Evolutionary conservation across 176 grass and related monocot species (phyloP).

Genomic region (Carex kokanica): DNA sequence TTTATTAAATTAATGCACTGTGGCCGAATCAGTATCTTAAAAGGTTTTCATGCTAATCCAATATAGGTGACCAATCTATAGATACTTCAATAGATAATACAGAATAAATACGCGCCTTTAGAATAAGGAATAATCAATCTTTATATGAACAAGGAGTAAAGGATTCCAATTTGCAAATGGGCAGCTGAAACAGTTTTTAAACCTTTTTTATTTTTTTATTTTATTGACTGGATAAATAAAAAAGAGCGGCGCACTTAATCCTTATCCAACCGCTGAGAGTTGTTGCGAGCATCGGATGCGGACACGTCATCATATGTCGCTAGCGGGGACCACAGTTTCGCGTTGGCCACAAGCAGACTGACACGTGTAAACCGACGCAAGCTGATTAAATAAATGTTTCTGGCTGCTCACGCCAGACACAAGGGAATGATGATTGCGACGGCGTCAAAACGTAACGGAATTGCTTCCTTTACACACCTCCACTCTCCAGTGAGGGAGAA

Average conservation of each 20-base stretch:
- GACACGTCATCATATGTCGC: conserved; percentile 26
- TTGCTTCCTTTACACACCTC: neutral
- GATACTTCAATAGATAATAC: neutral
- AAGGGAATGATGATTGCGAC: conserved; percentile 20
- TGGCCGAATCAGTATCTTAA: too few relatives aligned
- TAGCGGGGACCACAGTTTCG: conserved; percentile 2
- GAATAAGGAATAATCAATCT: neutral
- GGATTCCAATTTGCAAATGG: neutral
- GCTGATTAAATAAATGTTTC: neutral
- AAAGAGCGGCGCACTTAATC: conserved; percentile 22
- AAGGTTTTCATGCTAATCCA: neutral
- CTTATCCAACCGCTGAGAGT: conserved; percentile 13
- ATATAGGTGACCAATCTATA: neutral
- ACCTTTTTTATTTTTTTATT: neutral
- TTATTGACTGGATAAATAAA: neutral
- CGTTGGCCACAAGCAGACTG: neutral
- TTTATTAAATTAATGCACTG: neutral
- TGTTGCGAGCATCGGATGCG: conserved; percentile 25
- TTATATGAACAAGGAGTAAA: too few relatives aligned
- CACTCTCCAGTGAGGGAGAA: neutral
- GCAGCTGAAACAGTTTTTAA: neutral
- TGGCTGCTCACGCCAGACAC: neutral
- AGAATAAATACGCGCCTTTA: neutral
- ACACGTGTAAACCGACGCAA: conserved; percentile 11
- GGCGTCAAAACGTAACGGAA: conserved; percentile 29